Conservation (phyloP, 139 green algal genomes). For the Zygnema cylindricum region DNA sequence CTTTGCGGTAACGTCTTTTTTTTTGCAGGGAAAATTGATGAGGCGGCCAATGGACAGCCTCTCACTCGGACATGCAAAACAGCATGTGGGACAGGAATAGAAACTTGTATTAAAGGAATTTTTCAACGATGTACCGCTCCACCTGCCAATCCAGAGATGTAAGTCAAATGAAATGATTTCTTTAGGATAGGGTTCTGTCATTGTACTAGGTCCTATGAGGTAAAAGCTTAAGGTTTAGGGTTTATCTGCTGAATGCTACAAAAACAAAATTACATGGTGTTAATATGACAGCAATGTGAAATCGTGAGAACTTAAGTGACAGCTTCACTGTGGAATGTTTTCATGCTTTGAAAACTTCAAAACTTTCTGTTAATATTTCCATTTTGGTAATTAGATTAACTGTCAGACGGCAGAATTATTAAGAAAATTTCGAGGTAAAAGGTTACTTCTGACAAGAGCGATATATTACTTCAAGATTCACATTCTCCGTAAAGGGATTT, state of each 20-base stretch:
- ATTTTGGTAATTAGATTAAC: too few relatives aligned
- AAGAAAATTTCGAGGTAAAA: too few relatives aligned
- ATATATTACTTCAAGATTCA: background rate
- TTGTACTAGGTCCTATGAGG: too few relatives aligned
- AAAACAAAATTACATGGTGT: too few relatives aligned
- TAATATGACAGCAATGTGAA: too few relatives aligned
- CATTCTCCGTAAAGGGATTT: background rate
- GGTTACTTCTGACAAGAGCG: background rate
- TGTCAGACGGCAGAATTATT: too few relatives aligned
- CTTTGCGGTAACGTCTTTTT: too few relatives aligned
- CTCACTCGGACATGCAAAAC: slow-evolving; percentile 5
- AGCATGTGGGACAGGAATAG: slow-evolving; percentile 5
- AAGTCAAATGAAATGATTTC: background rate
- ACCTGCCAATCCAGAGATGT: background rate
- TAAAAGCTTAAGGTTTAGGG: too few relatives aligned
- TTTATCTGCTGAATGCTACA: too few relatives aligned
- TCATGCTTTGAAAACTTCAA: background rate
- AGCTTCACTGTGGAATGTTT: too few relatives aligned
- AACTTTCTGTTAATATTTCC: background rate
- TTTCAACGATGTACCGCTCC: slow-evolving; percentile 11
- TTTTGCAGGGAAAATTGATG: slow-evolving; percentile 27
- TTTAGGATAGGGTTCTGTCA: too few relatives aligned
- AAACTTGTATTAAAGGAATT: background rate
- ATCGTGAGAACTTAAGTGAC: too few relatives aligned
- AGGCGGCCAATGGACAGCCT: slow-evolving; percentile 21